Evolutionary conservation across 2,329 filamentous ascomycete genomes (phyloP), one percentile per base, ranked within the genome.

Genomic region (Claviceps monticola): DNA sequence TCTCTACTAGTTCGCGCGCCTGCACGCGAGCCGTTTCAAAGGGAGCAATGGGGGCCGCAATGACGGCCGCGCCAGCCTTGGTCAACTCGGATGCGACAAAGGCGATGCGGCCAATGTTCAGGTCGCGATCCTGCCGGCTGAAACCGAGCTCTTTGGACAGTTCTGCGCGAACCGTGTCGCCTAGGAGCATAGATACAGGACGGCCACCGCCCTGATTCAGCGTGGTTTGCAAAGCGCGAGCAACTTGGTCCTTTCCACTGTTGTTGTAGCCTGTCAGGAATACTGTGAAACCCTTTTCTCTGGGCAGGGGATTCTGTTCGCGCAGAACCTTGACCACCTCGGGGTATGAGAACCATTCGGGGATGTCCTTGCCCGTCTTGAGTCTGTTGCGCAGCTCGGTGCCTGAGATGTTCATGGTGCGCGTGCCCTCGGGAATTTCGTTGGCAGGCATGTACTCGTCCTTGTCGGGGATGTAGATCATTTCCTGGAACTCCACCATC

Each of bases 311-410:
- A 76, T 97, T 93, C 60, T 91, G 95, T 75, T 98, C 90, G 63
- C 93, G 84, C 56, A 98, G 84, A 48, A 97, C 93, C 70, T 83
- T 84, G 72, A 98, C 93, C 61, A 98, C 93, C 75, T 98, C 93
- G 56, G 93, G 91, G 77, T 98, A 98, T 36, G 93, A 97, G 80
- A 98, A 98, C 93, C 93, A 98, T 71, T 94, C 89, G 60, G 93
- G 93, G 62, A 98, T 98, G 61, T 95, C 88, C 62, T 87, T 87
- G 61, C 93, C 93, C 55, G 86, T 94, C 64, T 86, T 84, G 57
- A 98, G 83, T 62, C 93, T 87, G 64, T 86, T 81, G 65, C 93
- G 90, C 64, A 98, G 87, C 76, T 98, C 93, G 55, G 85, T 89
- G 55, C 84, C 84, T 39, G 84, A 89, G 68, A 91, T 91, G 74